Evolutionary conservation across 2,329 filamentous ascomycete species (phyloP), one percentile per base, ranked within the genome.

Genomic region (Penicillium sp.): DNA sequence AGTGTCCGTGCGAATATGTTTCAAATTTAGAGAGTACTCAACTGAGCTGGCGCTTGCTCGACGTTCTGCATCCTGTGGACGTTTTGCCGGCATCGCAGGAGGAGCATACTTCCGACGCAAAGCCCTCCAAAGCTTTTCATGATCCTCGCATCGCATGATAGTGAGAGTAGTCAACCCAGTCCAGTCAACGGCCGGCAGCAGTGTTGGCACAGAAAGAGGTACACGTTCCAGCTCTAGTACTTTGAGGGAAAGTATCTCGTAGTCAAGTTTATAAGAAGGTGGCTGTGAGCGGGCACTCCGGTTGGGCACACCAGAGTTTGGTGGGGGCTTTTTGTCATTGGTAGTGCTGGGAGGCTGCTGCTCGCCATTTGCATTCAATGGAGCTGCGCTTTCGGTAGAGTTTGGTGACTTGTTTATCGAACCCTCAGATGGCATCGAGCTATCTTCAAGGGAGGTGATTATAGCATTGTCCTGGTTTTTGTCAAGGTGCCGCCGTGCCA

Each of bases 151-250:
- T 53, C 84, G 77, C 40, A 93, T 77, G 19, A 93, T 77, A 0
- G 88, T 91, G 44, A 93, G 69, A 15, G 75, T 84, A 3, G 82
- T 86, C 45, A 93, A 67, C 9, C 77, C 73, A 1, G 81, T 80
- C 86, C 86, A 93, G 67, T 93, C 86, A 37, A 93, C 76, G 1
- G 80, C 83, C 53, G 79, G 79, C 41, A 81, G 76, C 48, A 88
- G 75, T n/a, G 87, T 80, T 8, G 81, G 75, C 37, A 88, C 77
- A 1, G 84, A 88, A n/a, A 93, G 69, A 0, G 80, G 78, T 3
- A 91, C 78, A 22, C 85, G 79, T 66, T 93, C 87, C 2, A 93
- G 73, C 66, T 89, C 86, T 9, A 93, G 72, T 2, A 76, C 81
- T 51, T 87, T 81, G n/a, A 93, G 70, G 53, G 75, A 78, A 15